Conservation (phyloP, 768 basidiomycete genomes). For the Cubamyces lactineus region DNA sequence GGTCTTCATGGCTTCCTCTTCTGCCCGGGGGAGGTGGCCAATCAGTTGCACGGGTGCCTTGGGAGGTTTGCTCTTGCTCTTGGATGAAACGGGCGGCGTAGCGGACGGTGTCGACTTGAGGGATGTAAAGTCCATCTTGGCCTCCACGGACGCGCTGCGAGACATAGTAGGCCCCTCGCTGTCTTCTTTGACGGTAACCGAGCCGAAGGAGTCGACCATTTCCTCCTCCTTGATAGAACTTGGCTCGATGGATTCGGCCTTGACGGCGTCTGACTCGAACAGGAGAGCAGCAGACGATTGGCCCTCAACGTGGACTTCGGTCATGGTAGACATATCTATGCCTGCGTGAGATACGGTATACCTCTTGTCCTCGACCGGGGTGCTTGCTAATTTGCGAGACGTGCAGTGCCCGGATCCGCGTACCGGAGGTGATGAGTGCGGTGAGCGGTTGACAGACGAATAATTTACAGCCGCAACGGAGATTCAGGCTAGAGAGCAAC, state of each 20-base stretch:
- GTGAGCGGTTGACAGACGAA: not conserved
- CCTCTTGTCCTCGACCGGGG: not conserved
- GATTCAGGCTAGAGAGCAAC: not conserved
- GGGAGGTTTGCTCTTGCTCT: conserved; percentile 37
- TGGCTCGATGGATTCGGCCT: conserved; percentile 8
- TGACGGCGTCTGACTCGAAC: conserved; percentile 19
- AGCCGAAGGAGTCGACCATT: not conserved
- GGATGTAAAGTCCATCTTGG: conserved; percentile 27
- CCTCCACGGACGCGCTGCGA: conserved; percentile 27
- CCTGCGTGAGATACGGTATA: not conserved
- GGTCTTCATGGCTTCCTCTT: conserved; percentile 67
- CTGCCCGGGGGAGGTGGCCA: conserved; percentile 76
- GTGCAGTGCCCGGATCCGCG: not conserved
- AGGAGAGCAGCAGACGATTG: conserved; percentile 16
- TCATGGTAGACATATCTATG: conserved; percentile 23
- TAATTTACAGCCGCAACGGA: conserved; percentile 13
- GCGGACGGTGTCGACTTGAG: conserved; percentile 38
- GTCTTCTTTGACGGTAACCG: conserved; percentile 28
- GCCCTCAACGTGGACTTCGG: conserved; percentile 13
- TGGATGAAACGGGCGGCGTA: conserved; percentile 38
- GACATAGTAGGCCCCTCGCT: conserved; percentile 20
- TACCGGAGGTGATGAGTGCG: not conserved
- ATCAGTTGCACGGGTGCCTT: conserved; percentile 68
- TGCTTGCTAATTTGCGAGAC: conserved; percentile 5
- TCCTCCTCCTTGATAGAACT: conserved; percentile 15